Percentiles rank a stretch among this genome's conserved stretches.
phyloP scores from a whole-genome alignment of 2,329 filamentous ascomycete genomes.

The Cordyceps pruinosa region DNA sequence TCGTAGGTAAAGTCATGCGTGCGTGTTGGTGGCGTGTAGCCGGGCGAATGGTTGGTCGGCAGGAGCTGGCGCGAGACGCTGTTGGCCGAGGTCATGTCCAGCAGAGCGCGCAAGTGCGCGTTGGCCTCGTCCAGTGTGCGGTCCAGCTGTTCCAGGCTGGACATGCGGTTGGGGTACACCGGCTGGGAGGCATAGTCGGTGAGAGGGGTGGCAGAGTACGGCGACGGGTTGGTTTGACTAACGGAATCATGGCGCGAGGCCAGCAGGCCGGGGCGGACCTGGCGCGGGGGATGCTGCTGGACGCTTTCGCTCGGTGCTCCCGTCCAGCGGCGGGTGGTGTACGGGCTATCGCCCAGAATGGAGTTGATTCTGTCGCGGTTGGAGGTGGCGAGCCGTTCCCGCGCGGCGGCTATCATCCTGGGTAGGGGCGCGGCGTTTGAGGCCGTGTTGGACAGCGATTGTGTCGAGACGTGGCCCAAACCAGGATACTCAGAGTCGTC shows the following conservation, averaged over 20 bases:
- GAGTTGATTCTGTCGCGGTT: constrained; percentile 3
- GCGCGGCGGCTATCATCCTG: not conserved
- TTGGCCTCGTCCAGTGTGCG: constrained; percentile 36
- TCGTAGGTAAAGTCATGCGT: constrained; percentile 37
- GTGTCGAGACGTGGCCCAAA: not conserved
- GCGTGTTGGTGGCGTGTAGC: constrained; percentile 28
- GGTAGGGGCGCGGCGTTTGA: not conserved
- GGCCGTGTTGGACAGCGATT: not conserved
- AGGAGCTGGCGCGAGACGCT: constrained; percentile 22
- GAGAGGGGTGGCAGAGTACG: not conserved
- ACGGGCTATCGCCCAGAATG: constrained; percentile 7
- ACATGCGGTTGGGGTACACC: not conserved
- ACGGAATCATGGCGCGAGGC: not conserved
- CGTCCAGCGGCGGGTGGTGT: constrained; percentile 10
- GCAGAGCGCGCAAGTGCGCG: constrained; percentile 35
- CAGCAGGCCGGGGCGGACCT: not conserved
- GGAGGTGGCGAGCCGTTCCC: not conserved
- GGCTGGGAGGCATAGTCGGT: not conserved
- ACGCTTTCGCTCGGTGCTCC: not conserved
- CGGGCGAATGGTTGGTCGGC: constrained; percentile 19
- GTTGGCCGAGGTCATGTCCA: constrained; percentile 32
- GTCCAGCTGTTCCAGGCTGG: constrained; percentile 32
- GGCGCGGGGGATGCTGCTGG: not conserved
- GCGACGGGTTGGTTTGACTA: not conserved
- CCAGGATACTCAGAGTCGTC: not conserved